Conservation (phyloP, 352 stramenopile genomes). For the Pythium oligandrum region DNA sequence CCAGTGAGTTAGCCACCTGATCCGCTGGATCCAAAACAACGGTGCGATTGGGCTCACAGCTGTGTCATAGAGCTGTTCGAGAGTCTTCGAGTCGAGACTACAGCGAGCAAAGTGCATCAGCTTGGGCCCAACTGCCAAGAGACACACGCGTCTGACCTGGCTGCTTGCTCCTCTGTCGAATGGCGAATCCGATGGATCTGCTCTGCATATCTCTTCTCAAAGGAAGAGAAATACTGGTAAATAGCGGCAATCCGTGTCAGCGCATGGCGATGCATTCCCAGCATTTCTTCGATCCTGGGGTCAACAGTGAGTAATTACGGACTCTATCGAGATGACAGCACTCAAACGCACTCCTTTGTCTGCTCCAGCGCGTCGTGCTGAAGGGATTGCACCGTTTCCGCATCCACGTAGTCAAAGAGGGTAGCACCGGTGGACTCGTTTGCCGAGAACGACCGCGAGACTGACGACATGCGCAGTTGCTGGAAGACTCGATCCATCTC, state of each 20-base stretch:
- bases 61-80: constrained; percentile 39
- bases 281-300: constrained; percentile 61
- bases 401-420: constrained; percentile 82
- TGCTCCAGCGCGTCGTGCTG: constrained; percentile 74
- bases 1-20: background rate
- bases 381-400: constrained; percentile 71
- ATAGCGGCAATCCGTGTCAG: constrained; percentile 55
- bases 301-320: background rate
- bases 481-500: constrained; percentile 77
- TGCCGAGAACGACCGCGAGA: constrained; percentile 7
- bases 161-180: constrained; percentile 21
- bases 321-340: background rate
- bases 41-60: constrained; percentile 21
- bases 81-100: constrained; percentile 25
- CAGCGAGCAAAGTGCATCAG: background rate
- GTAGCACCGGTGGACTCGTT: constrained; percentile 47
- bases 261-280: constrained; percentile 52
- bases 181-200: constrained; percentile 30
- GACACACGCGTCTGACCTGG: background rate
- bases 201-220: constrained; percentile 31
- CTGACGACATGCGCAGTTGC: constrained; percentile 51
- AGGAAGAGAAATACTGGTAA: constrained; percentile 61
- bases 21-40: background rate
- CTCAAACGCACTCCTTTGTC: constrained; percentile 45
- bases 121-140: no score